Conservation (phyloP, 345 rosid species). For the Gossypioides kirkii region DNA sequence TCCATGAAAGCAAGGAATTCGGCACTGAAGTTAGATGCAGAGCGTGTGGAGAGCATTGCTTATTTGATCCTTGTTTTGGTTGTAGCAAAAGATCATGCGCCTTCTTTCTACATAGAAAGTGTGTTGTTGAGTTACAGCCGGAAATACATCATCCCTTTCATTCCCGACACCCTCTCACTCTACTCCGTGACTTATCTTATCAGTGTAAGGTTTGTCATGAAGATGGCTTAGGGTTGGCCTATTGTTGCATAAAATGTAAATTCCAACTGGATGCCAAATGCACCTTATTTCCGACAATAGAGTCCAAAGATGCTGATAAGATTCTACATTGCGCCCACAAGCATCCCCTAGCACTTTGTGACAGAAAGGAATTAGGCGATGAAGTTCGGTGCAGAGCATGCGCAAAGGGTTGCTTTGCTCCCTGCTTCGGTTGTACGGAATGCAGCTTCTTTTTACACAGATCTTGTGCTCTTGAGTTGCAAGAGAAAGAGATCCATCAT, state of each 20-base stretch:
- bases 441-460: constrained; percentile 1
- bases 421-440: background rate
- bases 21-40: background rate
- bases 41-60: background rate
- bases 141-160: background rate
- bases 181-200: background rate
- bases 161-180: constrained; percentile 1
- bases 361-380: background rate
- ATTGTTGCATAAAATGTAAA: background rate
- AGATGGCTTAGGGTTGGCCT: background rate
- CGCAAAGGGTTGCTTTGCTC: background rate
- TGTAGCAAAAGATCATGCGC: background rate
- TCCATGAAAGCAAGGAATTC: background rate
- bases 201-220: background rate
- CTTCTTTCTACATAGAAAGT: background rate
- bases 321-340: constrained; percentile 6
- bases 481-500: background rate
- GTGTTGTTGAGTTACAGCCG: background rate
- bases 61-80: background rate
- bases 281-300: constrained; percentile 3
- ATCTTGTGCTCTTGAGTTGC: background rate
- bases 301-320: background rate
- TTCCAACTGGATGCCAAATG: constrained; percentile 9
- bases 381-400: background rate
- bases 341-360: constrained; percentile 6